Conservation (phyloP, 2,329 filamentous ascomycete genomes). For the Pseudocercospora fuligena region DNA sequence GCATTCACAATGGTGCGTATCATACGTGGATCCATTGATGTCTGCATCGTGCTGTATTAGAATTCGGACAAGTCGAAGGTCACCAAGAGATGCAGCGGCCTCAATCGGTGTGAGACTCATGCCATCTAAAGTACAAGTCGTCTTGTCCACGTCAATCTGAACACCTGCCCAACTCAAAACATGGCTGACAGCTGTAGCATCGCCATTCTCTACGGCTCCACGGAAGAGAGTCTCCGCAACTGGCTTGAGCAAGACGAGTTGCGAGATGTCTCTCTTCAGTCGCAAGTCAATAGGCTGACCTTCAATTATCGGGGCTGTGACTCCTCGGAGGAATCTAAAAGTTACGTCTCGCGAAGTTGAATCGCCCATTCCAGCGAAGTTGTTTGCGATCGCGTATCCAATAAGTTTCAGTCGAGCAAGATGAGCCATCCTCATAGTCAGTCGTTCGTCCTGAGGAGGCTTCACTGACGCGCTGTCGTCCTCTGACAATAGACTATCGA, state of each 20-base stretch:
- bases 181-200: not conserved
- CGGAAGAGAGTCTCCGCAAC: not conserved
- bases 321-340: not conserved
- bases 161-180: not conserved
- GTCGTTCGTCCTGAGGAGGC: not conserved
- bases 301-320: not conserved
- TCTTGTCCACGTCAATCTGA: not conserved
- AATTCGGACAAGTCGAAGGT: not conserved
- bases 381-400: not conserved
- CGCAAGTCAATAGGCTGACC: not conserved
- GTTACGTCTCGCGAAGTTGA: not conserved
- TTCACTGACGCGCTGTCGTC: not conserved
- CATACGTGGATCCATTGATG: not conserved
- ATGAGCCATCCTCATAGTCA: not conserved
- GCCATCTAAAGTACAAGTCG: not conserved
- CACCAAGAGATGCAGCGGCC: not conserved
- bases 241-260: not conserved
- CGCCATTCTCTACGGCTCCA: not conserved
- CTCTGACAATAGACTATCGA: not conserved
- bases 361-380: not conserved
- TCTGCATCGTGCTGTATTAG: not conserved
- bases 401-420: not conserved
- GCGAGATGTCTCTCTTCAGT: not conserved
- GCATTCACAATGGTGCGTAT: not conserved
- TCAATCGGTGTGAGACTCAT: not conserved